Conservation (phyloP, 75 land plant genomes). For the Ceratopteris richardii region DNA sequence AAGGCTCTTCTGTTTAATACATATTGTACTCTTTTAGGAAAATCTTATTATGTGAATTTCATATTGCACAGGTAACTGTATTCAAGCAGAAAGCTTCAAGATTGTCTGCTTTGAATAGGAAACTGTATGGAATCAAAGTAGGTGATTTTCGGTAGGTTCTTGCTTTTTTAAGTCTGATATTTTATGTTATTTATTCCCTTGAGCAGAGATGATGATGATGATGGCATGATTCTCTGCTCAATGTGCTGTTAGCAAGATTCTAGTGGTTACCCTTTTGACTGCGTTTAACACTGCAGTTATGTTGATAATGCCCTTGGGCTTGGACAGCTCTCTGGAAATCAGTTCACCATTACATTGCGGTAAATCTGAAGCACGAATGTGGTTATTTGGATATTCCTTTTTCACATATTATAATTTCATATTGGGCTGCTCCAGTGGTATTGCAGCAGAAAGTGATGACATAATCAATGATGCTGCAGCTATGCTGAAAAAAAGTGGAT, state of each 20-base stretch:
- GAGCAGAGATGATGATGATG: too few relatives aligned
- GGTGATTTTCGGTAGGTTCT: conserved; percentile 80
- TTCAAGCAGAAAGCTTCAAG: conserved; percentile 74
- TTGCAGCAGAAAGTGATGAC: conserved; percentile 68
- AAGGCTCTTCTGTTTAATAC: too few relatives aligned
- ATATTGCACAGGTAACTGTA: conserved; percentile 34
- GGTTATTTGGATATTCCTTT: neutral
- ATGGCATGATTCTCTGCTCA: too few relatives aligned
- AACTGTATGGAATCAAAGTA: conserved; percentile 77
- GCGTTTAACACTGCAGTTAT: conserved; percentile 39
- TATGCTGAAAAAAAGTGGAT: conserved; percentile 65
- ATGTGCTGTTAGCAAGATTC: too few relatives aligned
- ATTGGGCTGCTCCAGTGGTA: conserved; percentile 57
- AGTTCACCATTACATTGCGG: conserved; percentile 85
- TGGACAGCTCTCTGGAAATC: conserved; percentile 80
- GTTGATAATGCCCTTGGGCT: conserved; percentile 75
- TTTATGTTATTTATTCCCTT: too few relatives aligned
- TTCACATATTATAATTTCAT: neutral
- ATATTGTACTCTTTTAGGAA: too few relatives aligned
- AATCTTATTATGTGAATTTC: too few relatives aligned
- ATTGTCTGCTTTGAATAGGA: conserved; percentile 74
- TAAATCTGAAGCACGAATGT: conserved; percentile 15
- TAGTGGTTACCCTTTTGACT: neutral
- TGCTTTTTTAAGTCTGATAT: neutral
- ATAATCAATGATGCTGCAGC: conserved; percentile 51